phyloP scores from a whole-genome alignment of 176 grass and related monocot genomes.

The Phragmites australis region DNA sequence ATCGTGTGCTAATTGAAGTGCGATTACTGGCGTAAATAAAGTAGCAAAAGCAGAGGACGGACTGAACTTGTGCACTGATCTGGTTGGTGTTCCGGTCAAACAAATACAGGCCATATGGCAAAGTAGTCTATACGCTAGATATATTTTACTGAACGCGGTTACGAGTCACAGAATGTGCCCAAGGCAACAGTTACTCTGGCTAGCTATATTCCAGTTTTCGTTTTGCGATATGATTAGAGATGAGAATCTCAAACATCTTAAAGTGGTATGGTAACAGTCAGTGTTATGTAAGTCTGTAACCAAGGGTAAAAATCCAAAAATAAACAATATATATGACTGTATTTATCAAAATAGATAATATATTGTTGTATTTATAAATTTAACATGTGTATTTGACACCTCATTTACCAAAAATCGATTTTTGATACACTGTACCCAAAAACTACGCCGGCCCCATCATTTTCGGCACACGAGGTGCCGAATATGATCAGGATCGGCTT shows the following conservation, averaged over 20 bases:
- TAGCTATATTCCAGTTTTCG: not conserved
- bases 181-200: not conserved
- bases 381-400: too few relatives aligned
- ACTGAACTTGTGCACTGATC: conserved; percentile 16
- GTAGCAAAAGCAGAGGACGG: not conserved
- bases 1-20: not conserved
- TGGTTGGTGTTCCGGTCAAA: not conserved
- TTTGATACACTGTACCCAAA: too few relatives aligned
- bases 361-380: too few relatives aligned
- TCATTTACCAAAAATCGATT: too few relatives aligned
- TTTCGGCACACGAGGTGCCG: too few relatives aligned
- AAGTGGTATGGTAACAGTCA: not conserved
- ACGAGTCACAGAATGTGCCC: not conserved
- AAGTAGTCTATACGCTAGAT: not conserved
- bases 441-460: too few relatives aligned
- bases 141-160: not conserved
- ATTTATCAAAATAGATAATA: too few relatives aligned
- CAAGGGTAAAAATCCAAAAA: too few relatives aligned
- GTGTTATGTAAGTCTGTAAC: too few relatives aligned
- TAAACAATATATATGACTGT: too few relatives aligned
- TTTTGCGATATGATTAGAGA: not conserved
- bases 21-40: not conserved
- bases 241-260: not conserved
- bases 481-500: too few relatives aligned
- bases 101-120: not conserved